A percentile compares a stretch with the other conserved stretches of the same genome.
These are phyloP conservation scores for Amanita molliuscula DNA, from an alignment of 768 basidiomycete genomes.

Conservation along the genomic window DNA sequence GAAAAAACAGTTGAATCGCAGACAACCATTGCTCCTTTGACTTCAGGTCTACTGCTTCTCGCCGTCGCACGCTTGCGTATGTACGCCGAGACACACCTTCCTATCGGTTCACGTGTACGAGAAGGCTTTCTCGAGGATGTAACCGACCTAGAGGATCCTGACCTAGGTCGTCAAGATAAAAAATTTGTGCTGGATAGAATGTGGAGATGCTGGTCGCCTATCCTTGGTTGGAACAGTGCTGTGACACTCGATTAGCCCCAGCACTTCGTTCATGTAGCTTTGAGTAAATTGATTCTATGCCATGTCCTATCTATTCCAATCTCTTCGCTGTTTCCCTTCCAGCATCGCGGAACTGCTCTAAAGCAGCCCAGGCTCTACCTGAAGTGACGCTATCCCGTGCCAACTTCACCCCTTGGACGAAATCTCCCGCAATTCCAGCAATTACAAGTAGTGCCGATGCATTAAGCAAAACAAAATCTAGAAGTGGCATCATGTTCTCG, in stretches of 20 bases:
- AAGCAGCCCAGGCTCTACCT: constrained; percentile 49
- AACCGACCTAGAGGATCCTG: constrained; percentile 68
- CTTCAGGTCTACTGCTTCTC: constrained; percentile 65
- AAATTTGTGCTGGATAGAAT: constrained; percentile 71
- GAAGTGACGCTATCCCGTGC: constrained; percentile 53
- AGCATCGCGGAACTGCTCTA: constrained; percentile 39
- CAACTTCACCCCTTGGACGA: constrained; percentile 57
- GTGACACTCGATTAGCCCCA: not conserved
- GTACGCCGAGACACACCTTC: constrained; percentile 51
- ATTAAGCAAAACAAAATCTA: constrained; percentile 87
- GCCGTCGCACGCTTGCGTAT: constrained; percentile 56
- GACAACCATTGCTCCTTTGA: constrained; percentile 37
- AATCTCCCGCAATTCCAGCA: constrained; percentile 63
- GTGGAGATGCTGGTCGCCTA: constrained; percentile 78
- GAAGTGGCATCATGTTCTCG: constrained; percentile 45
- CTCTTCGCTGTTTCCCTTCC: constrained; percentile 18
- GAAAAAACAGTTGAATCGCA: constrained; percentile 7
- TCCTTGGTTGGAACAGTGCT: constrained; percentile 45
- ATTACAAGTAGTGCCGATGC: constrained; percentile 83
- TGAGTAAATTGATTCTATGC: not conserved
- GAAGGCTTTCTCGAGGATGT: constrained; percentile 84
- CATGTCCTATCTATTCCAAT: not conserved
- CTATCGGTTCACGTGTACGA: constrained; percentile 47
- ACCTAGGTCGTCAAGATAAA: constrained; percentile 60
- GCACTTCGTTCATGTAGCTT: not conserved